Base-by-base conservation (phyloP, 2,329 filamentous ascomycete species). In the Sporothrix phasma region DNA sequence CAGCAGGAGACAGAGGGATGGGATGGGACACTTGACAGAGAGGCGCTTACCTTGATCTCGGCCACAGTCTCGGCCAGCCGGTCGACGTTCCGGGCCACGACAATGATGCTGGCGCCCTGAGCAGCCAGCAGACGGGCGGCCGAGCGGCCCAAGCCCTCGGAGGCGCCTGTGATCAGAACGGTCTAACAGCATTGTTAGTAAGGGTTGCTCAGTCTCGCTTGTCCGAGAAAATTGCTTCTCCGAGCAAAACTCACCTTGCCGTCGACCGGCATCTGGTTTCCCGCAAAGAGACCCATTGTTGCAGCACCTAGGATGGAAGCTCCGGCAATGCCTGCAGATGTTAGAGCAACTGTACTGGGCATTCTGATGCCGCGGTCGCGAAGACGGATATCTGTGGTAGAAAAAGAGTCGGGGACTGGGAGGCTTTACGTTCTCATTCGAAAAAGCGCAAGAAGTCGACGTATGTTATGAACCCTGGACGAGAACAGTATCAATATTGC, bases 141-240 rank as follows among this genome's bases (percentile, higher is more conserved):
- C 61, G 85, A 85, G 69, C 87, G 85, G 66, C 94, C 94, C 88
- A 97, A 90, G 65, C 94, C 94, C 72, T 97, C 90, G 0, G 94
- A 97, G 37, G 88, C 92, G 54, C 94, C 94, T 0, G 94, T 99
- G 61, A 99, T 80, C 63, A 97, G 80, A 61, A 95, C 81, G 2
- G 92, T 56, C 51, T 56, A 6, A 24, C 24, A 7, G 13, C 1
- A 24, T 13, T 8, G 51, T 56, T 37, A 54, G 51, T 10, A 10
- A 51, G 3, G 7, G 24, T 3, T 24, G n/a, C 3, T 13, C 11
- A 5, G 5, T 51, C 24, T 51, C 22, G 34, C n/a, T n/a, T n/a
- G n/a, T n/a, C n/a, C n/a, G n/a, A n/a, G n/a, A n/a, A n/a, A 46
- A 24, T 24, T 46, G 45, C 13, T 4, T 8, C 7, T 2, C 13